Conservation (phyloP, 257 asterid genomes). For the Scutellaria barbata region DNA sequence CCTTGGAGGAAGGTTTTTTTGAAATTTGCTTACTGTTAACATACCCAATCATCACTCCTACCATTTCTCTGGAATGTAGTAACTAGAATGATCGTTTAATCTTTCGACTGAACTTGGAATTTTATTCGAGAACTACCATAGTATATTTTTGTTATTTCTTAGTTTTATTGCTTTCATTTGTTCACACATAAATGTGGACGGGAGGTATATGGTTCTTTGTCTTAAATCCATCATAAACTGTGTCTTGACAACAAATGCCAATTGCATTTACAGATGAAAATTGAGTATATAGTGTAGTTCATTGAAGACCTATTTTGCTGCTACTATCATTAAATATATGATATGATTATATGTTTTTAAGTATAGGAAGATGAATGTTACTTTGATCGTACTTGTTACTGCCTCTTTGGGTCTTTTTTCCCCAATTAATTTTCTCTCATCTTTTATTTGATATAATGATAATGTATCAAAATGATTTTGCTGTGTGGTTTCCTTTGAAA, state of each 20-base stretch:
- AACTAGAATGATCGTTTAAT: constrained; percentile 14
- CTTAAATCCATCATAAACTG: neutral
- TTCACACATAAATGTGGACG: no score
- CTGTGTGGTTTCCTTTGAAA: no score
- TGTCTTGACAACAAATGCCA: neutral
- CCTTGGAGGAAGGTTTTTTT: constrained; percentile 19
- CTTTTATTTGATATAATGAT: no score
- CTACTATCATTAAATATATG: no score
- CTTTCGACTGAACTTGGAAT: constrained; percentile 13
- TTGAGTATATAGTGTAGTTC: no score
- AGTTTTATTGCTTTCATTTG: neutral
- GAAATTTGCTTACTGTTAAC: constrained; percentile 5
- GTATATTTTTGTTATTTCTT: neutral
- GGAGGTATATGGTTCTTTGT: neutral
- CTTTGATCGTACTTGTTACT: no score
- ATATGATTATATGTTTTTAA: no score
- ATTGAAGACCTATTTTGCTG: no score
- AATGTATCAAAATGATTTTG: no score
- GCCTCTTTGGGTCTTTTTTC: no score
- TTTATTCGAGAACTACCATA: constrained; percentile 6
- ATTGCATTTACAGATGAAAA: neutral
- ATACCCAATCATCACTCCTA: neutral
- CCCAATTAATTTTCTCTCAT: no score
- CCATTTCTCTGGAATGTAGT: constrained; percentile 30
- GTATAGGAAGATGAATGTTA: no score